Evolutionary conservation across 768 basidiomycete species (phyloP).

Genomic region (Suillus occidentalis): DNA sequence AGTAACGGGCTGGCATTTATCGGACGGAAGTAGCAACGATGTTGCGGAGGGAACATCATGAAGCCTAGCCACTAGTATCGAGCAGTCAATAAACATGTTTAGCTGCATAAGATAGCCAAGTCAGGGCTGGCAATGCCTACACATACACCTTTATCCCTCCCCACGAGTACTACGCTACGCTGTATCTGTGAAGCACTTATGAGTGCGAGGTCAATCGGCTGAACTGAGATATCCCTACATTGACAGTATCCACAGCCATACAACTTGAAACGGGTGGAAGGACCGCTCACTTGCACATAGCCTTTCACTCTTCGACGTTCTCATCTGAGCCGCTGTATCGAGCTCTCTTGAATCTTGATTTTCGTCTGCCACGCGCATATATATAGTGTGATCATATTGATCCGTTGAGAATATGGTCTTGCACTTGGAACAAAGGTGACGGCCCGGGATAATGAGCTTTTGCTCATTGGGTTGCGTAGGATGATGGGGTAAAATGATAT

Average conservation of each 20-base stretch:
- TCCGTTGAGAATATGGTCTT: neutral
- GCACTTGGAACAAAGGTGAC: neutral
- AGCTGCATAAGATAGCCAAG: too few relatives aligned
- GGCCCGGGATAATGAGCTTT: constrained; percentile 47
- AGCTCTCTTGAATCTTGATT: too few relatives aligned
- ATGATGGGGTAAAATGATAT: too few relatives aligned
- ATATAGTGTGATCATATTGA: neutral
- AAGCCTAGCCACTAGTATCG: too few relatives aligned
- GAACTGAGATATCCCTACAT: neutral
- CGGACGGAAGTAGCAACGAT: too few relatives aligned
- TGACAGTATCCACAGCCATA: neutral
- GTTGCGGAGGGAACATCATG: too few relatives aligned
- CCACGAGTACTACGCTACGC: neutral
- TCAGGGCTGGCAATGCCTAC: too few relatives aligned
- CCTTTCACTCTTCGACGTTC: too few relatives aligned
- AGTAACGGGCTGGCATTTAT: too few relatives aligned
- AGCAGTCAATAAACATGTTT: too few relatives aligned
- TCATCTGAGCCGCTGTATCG: too few relatives aligned
- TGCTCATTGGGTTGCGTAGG: constrained; percentile 49
- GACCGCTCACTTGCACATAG: too few relatives aligned
- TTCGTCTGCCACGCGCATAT: neutral
- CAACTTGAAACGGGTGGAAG: neutral
- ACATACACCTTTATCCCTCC: neutral
- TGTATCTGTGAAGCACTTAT: neutral
- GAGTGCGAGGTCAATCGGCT: neutral